Conservation (phyloP, 1,284 basidiomycete species). For the Peniophora sp. region DNA sequence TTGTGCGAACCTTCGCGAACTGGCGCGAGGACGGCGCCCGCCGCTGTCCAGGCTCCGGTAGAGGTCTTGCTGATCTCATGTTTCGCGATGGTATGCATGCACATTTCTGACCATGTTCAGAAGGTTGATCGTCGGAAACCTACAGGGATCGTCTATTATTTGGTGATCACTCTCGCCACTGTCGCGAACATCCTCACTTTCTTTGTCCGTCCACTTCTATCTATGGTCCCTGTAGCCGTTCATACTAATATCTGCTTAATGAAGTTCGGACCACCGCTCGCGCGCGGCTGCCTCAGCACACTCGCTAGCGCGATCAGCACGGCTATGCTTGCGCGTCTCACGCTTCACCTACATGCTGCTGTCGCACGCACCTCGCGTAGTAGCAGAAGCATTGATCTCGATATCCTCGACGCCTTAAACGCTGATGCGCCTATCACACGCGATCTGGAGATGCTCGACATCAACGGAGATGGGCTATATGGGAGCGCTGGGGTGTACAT, state of each 20-base stretch:
- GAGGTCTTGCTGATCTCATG: conserved; percentile 17
- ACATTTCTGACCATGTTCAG: background rate
- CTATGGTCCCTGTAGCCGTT: too few species aligned
- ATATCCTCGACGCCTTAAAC: too few species aligned
- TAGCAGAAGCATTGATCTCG: too few species aligned
- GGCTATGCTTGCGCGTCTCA: background rate
- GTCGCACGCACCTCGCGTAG: background rate
- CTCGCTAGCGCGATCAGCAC: background rate
- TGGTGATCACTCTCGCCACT: conserved; percentile 5
- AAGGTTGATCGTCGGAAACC: background rate
- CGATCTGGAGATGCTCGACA: too few species aligned
- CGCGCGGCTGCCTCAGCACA: background rate
- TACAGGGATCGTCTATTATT: conserved; percentile 23
- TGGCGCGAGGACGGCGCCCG: conserved; percentile 3
- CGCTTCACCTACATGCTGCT: background rate
- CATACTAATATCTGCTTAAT: too few species aligned
- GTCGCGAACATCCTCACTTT: conserved; percentile 21
- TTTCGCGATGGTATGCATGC: conserved; percentile 19
- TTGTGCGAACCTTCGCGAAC: conserved; percentile 17
- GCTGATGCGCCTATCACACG: too few species aligned
- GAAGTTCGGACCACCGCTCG: background rate
- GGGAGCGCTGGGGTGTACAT: too few species aligned
- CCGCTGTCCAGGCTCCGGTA: conserved; percentile 7
- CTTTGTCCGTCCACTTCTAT: conserved; percentile 25
- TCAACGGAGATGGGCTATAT: too few species aligned